These are phyloP conservation scores for Chrysanthemum lavandulifolium DNA, from an alignment of 129 eudicot genomes.

Conservation along the genomic window DNA sequence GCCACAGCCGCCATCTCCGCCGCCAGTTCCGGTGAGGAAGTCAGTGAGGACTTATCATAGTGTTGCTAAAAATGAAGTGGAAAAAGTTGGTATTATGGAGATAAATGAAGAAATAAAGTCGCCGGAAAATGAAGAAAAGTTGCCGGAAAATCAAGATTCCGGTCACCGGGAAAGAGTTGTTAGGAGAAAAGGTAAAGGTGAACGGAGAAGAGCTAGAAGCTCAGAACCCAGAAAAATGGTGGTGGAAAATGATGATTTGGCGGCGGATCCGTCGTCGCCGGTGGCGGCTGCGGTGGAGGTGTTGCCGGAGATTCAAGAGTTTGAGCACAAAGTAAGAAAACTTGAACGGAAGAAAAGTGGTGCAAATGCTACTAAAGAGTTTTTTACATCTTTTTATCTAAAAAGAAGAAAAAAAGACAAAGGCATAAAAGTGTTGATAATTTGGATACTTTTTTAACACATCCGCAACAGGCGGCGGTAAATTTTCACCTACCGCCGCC, in stretches of 20 bases:
- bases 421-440: conserved; percentile 71
- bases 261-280: conserved; percentile 37
- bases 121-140: conserved; percentile 12
- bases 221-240: conserved; percentile 33
- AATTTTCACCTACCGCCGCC: conserved; percentile 45
- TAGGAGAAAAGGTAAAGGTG: conserved; percentile 32
- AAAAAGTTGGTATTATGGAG: conserved; percentile 10
- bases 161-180: neutral
- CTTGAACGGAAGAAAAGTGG: conserved; percentile 43
- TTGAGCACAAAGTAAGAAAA: conserved; percentile 9
- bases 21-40: conserved; percentile 31
- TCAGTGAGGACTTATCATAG: conserved; percentile 26
- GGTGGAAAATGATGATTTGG: conserved; percentile 19
- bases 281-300: conserved; percentile 8
- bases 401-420: conserved; percentile 68
- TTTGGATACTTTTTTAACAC: conserved; percentile 45
- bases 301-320: conserved; percentile 18
- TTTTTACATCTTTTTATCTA: conserved; percentile 50
- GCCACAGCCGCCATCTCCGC: conserved; percentile 23
- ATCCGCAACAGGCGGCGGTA: conserved; percentile 37
- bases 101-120: neutral
- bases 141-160: conserved; percentile 19
- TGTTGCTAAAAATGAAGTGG: conserved; percentile 11
- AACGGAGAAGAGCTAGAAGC: conserved; percentile 30
- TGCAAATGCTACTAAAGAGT: conserved; percentile 52